Base-by-base conservation (phyloP, 1,284 basidiomycete species). In the Puccinia sorghi region DNA sequence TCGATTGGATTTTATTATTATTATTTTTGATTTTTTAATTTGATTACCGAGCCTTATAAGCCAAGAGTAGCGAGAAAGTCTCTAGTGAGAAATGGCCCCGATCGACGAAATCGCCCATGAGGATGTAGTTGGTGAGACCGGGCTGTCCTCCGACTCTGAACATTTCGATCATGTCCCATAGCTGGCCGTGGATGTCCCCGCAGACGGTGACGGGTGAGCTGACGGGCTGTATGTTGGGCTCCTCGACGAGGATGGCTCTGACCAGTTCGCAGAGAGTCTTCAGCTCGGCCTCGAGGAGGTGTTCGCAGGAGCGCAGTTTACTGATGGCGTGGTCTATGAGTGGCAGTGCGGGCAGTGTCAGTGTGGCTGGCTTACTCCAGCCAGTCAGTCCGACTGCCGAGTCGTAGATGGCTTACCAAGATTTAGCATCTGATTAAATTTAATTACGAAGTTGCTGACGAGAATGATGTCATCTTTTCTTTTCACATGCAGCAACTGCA, bases 41-140 rank as follows among this genome's bases (percentile, higher is more conserved):
- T 46, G 43, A 7, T 82, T 67, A 92, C 93, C 93, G 89, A 63
- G 94, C 95, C 85, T 98, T 98, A 80, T 96, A 87, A 0, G 91
- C 93, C 79, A 98, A 86, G 57, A 98, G 84, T 78, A 97, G 85
- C 13, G 94, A 95, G 11, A 98, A 90, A 0, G 95, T 98, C 86
- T 98, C 95, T n/a, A 98, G 86, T 83, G 91, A 94, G 84, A 97
- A 97, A 85, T 97, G 94, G 13, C 96, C 96, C 80, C 95, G 88
- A 86, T 98, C 96, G 50, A 98, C 95, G 86, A 98, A 98, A 85
- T 98, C 95, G 73, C 95, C 95, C 95, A 98, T 98, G 85, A 98
- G 97, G 80, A 98, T 93, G 85, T 98, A 98, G 83, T 92, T 93
- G 80, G 93, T 97, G 80, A 90, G 91, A 3, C 93, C 93, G 0